Evolutionary conservation across 352 stramenopile genomes (phyloP).

Genomic region (Phytopythium boreale): DNA sequence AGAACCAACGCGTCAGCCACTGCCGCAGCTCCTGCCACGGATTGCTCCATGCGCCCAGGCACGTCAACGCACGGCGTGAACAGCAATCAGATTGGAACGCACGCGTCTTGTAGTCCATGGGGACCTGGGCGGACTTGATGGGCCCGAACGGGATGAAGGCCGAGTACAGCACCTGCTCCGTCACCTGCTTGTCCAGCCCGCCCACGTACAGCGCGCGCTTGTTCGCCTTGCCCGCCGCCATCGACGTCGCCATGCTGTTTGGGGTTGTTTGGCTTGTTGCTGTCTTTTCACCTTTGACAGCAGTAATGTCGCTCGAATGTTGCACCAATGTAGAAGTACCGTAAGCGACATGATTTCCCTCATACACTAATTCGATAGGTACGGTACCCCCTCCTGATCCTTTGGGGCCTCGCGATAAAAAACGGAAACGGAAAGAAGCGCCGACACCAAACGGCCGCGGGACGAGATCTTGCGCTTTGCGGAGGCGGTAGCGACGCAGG

Average conservation of each 20-base stretch:
- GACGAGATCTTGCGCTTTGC: conserved; percentile 5
- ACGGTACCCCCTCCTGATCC: not conserved
- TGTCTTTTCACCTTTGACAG: not conserved
- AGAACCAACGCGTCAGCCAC: not conserved
- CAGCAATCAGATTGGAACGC: conserved; percentile 16
- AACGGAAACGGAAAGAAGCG: not conserved
- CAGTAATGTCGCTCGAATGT: not conserved
- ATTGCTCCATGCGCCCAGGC: no score
- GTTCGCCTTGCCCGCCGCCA: conserved; percentile 31
- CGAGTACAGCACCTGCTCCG: conserved; percentile 82
- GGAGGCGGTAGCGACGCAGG: conserved; percentile 1
- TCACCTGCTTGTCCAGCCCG: conserved; percentile 87
- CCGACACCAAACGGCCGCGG: not conserved
- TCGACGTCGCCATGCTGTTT: not conserved
- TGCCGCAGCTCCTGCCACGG: no score
- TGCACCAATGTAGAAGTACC: not conserved
- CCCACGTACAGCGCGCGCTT: conserved; percentile 89
- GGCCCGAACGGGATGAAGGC: conserved; percentile 83
- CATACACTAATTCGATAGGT: not conserved
- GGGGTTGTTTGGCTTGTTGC: not conserved
- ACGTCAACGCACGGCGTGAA: not conserved
- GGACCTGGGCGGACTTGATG: conserved; percentile 79
- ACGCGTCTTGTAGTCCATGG: conserved; percentile 67
- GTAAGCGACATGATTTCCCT: not conserved
- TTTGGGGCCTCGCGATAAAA: not conserved